Percentiles rank a stretch among this genome's conserved stretches.
Conservation (phyloP, 805 yeast genomes). For the Yueomyces sp. region DNA sequence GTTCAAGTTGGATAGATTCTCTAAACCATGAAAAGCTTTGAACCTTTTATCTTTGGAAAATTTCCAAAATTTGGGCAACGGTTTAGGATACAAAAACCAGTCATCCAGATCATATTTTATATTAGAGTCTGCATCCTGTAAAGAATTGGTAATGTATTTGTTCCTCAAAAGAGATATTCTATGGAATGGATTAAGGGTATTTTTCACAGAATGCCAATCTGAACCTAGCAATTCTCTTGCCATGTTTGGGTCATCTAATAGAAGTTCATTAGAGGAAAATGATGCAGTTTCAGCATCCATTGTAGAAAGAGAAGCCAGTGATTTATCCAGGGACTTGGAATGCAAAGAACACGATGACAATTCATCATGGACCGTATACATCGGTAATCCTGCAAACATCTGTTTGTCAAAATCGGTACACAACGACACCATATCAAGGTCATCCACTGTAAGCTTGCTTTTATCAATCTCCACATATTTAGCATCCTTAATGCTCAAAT, state of each 20-base stretch:
- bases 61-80: conserved; percentile 34
- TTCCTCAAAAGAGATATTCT: conserved; percentile 39
- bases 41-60: conserved; percentile 22
- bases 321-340: not conserved
- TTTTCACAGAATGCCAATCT: not conserved
- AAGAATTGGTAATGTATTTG: conserved; percentile 47
- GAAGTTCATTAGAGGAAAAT: not conserved
- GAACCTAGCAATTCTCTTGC: conserved; percentile 78
- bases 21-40: conserved; percentile 8
- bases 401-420: conserved; percentile 19
- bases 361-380: conserved; percentile 6
- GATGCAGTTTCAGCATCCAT: not conserved
- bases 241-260: conserved; percentile 33
- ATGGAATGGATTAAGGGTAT: conserved; percentile 7
- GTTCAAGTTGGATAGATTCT: conserved; percentile 4
- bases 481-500: not conserved
- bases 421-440: conserved; percentile 19
- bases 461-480: not conserved
- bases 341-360: not conserved
- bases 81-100: conserved; percentile 81
- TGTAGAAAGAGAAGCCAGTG: not conserved
- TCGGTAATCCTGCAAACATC: conserved; percentile 21
- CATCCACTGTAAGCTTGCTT: conserved; percentile 14
- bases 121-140: conserved; percentile 56
- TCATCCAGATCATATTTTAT: conserved; percentile 48